Percentiles rank a stretch among this genome's conserved stretches.
These are phyloP conservation scores for Colletotrichum magnum DNA, from an alignment of 2,329 filamentous ascomycete genomes.

Conservation along the genomic window DNA sequence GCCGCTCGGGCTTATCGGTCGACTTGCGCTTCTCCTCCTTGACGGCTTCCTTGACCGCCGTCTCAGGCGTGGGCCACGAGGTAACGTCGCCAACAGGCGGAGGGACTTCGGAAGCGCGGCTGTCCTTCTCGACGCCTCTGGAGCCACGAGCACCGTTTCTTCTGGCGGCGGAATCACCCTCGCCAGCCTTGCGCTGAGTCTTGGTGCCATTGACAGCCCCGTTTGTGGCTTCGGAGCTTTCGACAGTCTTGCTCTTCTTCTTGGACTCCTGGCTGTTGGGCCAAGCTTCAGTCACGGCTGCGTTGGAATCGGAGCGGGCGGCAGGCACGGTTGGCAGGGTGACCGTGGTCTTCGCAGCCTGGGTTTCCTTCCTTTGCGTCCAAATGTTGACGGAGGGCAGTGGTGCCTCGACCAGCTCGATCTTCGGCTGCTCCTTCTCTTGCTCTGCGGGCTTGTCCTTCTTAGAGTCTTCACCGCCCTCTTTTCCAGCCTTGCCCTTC, in stretches of 20 bases:
- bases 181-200: constrained; percentile 58
- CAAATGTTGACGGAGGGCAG: constrained; percentile 90
- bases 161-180: constrained; percentile 58
- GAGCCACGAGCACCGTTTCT: constrained; percentile 61
- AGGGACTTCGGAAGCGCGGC: constrained; percentile 48
- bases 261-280: constrained; percentile 66
- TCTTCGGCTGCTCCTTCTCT: constrained; percentile 70
- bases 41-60: constrained; percentile 74
- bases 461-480: constrained; percentile 56
- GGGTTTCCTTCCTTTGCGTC: constrained; percentile 81
- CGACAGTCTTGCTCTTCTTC: constrained; percentile 46
- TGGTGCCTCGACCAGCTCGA: constrained; percentile 83
- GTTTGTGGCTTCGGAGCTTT: constrained; percentile 43
- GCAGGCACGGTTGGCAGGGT: constrained; percentile 51
- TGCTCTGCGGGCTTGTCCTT: constrained; percentile 73
- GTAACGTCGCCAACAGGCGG: constrained; percentile 82
- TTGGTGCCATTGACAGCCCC: constrained; percentile 56
- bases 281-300: constrained; percentile 32
- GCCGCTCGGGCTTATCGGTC: constrained; percentile 68
- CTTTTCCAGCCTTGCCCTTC: constrained; percentile 74
- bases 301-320: constrained; percentile 42
- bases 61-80: constrained; percentile 93
- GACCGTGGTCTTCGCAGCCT: constrained; percentile 63
- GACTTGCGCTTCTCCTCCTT: constrained; percentile 82
- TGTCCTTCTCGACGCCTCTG: constrained; percentile 58